phyloP scores from a whole-genome alignment of 176 grass and related monocot species.

The Poa annua region DNA sequence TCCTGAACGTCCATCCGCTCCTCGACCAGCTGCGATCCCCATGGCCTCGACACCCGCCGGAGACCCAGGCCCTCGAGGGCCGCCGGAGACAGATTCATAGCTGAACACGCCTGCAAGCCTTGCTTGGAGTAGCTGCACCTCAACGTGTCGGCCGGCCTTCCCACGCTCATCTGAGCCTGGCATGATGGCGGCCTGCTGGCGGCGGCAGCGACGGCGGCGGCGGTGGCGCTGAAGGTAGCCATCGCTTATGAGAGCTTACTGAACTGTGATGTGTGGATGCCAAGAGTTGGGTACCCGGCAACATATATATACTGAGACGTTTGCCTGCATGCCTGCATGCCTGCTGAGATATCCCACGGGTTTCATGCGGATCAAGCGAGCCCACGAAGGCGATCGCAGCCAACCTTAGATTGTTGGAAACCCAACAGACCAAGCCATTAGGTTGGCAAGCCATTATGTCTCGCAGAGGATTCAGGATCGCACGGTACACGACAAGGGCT shows the following conservation, averaged over 20 bases:
- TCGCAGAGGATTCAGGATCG: too few species aligned
- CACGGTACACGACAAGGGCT: too few species aligned
- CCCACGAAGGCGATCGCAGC: too few species aligned
- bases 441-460: too few species aligned
- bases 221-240: background rate
- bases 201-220: too few species aligned
- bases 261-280: background rate
- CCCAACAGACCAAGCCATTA: too few species aligned
- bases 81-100: background rate
- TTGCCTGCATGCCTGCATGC: too few species aligned
- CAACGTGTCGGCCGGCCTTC: background rate
- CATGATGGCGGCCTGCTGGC: background rate
- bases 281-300: background rate
- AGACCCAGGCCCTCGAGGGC: background rate
- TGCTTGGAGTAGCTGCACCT: constrained; percentile 13
- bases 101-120: constrained; percentile 46
- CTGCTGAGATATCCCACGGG: too few species aligned
- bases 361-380: too few species aligned
- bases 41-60: background rate
- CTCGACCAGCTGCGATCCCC: background rate
- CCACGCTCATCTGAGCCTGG: background rate
- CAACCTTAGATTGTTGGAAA: too few species aligned
- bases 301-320: background rate
- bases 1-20: background rate
- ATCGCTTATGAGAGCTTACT: background rate